These are phyloP conservation scores for Torulaspora maleeae DNA, from an alignment of 805 yeast species.

Conservation along the genomic window DNA sequence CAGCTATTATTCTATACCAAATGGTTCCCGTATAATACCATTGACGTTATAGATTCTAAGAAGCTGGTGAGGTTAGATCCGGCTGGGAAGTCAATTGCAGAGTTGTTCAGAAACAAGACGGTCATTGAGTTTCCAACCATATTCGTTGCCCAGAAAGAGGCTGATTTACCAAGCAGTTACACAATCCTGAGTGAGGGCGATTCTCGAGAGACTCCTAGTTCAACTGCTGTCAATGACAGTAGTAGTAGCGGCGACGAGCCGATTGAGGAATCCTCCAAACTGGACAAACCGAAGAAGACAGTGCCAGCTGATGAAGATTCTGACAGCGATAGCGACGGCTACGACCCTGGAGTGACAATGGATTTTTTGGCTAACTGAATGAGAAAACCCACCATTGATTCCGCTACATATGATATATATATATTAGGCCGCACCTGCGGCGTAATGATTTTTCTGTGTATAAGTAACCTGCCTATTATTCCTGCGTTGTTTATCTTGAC, in stretches of 20 bases:
- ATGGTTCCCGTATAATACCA: constrained; percentile 34
- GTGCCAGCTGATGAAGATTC: neutral
- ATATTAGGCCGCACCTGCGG: constrained; percentile 29
- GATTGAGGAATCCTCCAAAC: constrained; percentile 18
- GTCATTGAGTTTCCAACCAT: constrained; percentile 80
- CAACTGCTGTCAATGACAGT: constrained; percentile 11
- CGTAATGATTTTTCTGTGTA: constrained; percentile 26
- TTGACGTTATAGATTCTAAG: constrained; percentile 32
- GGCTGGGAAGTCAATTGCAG: constrained; percentile 39
- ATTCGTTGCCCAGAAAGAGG: constrained; percentile 36
- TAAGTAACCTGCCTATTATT: constrained; percentile 25
- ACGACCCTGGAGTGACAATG: constrained; percentile 27
- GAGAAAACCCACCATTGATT: neutral
- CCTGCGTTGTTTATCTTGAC: constrained; percentile 17
- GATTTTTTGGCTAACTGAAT: constrained; percentile 22
- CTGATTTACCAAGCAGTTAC: constrained; percentile 28
- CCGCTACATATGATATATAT: constrained; percentile 1
- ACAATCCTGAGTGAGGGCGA: constrained; percentile 27
- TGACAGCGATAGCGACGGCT: constrained; percentile 22
- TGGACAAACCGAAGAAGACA: neutral
- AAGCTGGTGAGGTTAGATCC: constrained; percentile 39
- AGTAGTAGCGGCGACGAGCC: constrained; percentile 13
- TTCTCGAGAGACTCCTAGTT: constrained; percentile 8
- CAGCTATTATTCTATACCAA: constrained; percentile 26
- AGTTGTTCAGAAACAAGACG: constrained; percentile 48